phyloP scores from a whole-genome alignment of 1,284 basidiomycete genomes.

The Ustilago tritici region DNA sequence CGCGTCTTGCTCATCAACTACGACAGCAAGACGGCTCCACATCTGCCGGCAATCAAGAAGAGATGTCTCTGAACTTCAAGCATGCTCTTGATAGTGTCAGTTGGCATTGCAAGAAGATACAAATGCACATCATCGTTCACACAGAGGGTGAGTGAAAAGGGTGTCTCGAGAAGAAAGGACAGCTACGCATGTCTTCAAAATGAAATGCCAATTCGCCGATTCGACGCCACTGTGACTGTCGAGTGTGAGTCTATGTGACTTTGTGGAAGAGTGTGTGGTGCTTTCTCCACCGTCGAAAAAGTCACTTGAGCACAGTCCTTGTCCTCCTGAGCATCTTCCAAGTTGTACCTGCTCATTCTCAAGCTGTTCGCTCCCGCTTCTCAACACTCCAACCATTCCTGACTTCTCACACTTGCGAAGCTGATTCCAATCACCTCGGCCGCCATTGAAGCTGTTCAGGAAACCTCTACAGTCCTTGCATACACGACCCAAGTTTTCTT shows the following conservation, averaged over 20 bases:
- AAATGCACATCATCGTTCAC: neutral
- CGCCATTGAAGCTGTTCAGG: neutral
- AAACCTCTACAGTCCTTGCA: neutral
- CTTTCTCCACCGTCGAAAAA: neutral
- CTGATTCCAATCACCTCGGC: neutral
- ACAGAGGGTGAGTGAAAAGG: neutral
- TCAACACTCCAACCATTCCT: no score
- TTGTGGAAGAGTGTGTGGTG: neutral
- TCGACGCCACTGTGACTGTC: slow-evolving; percentile 1
- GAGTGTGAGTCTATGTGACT: neutral
- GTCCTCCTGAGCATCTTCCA: neutral
- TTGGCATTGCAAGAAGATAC: no score
- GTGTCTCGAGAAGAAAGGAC: no score
- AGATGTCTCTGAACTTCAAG: no score
- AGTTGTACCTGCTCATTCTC: neutral
- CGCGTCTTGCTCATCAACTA: no score
- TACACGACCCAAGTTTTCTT: neutral
- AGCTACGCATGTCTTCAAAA: neutral
- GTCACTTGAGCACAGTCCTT: neutral
- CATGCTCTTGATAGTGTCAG: no score
- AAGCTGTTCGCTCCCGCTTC: neutral
- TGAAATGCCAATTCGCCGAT: slow-evolving; percentile 1
- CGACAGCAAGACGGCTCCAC: no score
- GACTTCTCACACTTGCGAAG: no score
- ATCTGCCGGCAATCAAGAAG: no score